These are phyloP conservation scores for Tympanopsis confertula DNA, from an alignment of 2,329 filamentous ascomycete species.

Conservation along the genomic window DNA sequence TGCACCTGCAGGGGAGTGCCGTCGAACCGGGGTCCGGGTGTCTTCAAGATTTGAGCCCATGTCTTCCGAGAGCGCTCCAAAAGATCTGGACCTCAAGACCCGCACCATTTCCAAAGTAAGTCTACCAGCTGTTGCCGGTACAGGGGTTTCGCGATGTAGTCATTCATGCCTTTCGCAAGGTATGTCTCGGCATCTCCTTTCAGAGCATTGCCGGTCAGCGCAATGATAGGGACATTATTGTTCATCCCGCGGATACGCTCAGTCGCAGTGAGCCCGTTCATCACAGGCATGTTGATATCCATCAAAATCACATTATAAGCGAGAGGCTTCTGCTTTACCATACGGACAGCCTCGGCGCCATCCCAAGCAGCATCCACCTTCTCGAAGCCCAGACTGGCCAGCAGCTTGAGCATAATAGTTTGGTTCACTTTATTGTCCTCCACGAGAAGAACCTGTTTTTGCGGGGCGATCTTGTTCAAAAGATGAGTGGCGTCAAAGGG, in stretches of 20 bases:
- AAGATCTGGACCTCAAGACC: conserved; percentile 6
- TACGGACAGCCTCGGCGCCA: conserved; percentile 26
- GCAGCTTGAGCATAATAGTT: conserved; percentile 22
- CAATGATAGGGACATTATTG: conserved; percentile 34
- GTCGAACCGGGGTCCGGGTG: too few relatives aligned
- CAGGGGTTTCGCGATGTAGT: conserved; percentile 42
- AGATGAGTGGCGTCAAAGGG: conserved; percentile 6
- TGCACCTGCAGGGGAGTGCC: too few relatives aligned
- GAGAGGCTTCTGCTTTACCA: conserved; percentile 25
- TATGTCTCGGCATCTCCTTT: conserved; percentile 41
- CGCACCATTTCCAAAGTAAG: conserved; percentile 25
- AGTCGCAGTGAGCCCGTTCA: conserved; percentile 41
- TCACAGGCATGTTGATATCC: conserved; percentile 48
- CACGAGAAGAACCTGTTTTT: conserved; percentile 25
- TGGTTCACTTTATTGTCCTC: conserved; percentile 32
- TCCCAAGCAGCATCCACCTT: conserved; percentile 27
- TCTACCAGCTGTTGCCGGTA: conserved; percentile 32
- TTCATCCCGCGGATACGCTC: conserved; percentile 28
- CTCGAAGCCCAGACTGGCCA: conserved; percentile 24
- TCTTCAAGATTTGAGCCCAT: too few relatives aligned
- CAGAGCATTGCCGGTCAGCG: conserved; percentile 42
- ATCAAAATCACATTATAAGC: conserved; percentile 38
- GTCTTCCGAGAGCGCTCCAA: too few relatives aligned
- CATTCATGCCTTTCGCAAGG: conserved; percentile 40
- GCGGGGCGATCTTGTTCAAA: conserved; percentile 21